Evolutionary conservation across 495 filamentous ascomycete genomes (phyloP).

Genomic region (Xylona heveae): DNA sequence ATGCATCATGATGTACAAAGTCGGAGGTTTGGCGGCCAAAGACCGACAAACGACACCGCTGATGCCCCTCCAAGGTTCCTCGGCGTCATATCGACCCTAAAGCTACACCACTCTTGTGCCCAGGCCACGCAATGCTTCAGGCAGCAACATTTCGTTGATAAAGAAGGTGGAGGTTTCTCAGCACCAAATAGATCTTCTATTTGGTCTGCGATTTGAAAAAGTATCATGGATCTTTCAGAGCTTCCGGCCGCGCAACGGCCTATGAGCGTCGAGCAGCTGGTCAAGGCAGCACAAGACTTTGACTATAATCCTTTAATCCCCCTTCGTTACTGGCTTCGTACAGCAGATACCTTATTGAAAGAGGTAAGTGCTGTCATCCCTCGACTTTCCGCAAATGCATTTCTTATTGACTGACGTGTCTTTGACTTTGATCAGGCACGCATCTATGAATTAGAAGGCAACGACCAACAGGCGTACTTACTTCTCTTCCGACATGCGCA

Average conservation of each 20-base stretch:
- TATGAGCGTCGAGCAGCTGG: slow-evolving; percentile 52
- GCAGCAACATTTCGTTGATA: no score
- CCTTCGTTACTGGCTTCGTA: slow-evolving; percentile 63
- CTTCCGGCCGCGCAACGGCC: slow-evolving; percentile 17
- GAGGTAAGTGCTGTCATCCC: slow-evolving; percentile 32
- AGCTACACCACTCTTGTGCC: no score
- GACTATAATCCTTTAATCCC: slow-evolving; percentile 55
- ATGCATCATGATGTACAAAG: no score
- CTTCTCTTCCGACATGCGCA: slow-evolving; percentile 64
- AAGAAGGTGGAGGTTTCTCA: no score
- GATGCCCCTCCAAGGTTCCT: no score
- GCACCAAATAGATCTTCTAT: no score
- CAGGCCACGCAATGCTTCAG: no score
- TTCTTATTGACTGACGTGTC: slow-evolving; percentile 6
- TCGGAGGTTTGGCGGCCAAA: no score
- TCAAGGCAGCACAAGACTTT: slow-evolving; percentile 47
- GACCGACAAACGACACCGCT: no score
- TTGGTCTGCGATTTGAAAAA: no score
- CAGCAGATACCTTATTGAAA: slow-evolving; percentile 52
- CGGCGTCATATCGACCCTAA: no score
- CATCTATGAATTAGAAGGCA: slow-evolving; percentile 69
- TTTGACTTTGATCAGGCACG: slow-evolving; percentile 29
- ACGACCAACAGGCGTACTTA: slow-evolving; percentile 71
- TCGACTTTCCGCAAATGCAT: slow-evolving; percentile 1
- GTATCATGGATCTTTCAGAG: not conserved